Percentiles rank a stretch among this genome's conserved stretches.
phyloP scores from a whole-genome alignment of 148 eudicot genomes.

The Amaranthus hypochondriacus region DNA sequence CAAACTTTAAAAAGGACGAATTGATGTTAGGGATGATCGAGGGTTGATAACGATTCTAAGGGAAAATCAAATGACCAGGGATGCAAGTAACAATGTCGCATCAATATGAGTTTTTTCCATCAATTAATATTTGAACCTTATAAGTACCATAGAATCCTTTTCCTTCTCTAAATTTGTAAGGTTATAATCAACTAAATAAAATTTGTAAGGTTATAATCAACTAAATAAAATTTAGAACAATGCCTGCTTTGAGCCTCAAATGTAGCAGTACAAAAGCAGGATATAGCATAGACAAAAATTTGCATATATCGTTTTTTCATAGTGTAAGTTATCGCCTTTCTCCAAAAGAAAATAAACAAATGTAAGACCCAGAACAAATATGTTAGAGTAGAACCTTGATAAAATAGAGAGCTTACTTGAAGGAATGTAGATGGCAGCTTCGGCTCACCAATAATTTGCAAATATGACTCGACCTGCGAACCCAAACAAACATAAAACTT shows the following conservation, averaged over 20 bases:
- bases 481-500: conserved; percentile 10
- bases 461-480: conserved; percentile 84
- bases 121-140: no score
- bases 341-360: not conserved
- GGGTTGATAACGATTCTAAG: no score
- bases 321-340: not conserved
- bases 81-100: no score
- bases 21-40: not conserved
- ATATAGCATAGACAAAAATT: not conserved
- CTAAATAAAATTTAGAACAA: not conserved
- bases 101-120: no score
- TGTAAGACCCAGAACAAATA: not conserved
- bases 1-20: not conserved
- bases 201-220: not conserved
- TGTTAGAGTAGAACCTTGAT: not conserved
- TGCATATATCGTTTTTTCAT: not conserved
- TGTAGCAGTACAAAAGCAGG: not conserved
- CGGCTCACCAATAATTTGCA: conserved; percentile 77
- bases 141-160: no score
- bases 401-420: conserved; percentile 49
- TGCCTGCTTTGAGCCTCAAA: not conserved
- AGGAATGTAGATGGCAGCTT: conserved; percentile 93
- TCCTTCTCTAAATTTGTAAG: not conserved
- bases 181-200: no score
- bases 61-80: no score